Evolutionary conservation across 2,329 filamentous ascomycete species (phyloP).

Genomic region (Clathrospora elynae): DNA sequence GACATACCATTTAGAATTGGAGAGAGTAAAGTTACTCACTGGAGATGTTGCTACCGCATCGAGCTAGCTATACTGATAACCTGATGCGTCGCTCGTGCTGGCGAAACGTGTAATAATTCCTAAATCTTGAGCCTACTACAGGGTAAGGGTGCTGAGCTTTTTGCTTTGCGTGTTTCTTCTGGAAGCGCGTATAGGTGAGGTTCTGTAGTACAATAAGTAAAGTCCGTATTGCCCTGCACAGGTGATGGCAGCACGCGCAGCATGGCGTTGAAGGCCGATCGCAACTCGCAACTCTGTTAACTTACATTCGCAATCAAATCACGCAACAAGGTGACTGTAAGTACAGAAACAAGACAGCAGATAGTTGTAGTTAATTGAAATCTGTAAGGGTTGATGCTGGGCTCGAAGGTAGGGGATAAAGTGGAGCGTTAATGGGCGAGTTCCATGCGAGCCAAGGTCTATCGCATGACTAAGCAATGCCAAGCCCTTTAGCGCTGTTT

Average conservation of each 20-base stretch:
- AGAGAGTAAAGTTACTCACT: constrained; percentile 10
- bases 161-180: neutral
- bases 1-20: neutral
- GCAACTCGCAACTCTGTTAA: constrained; percentile 7
- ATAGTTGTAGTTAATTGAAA: neutral
- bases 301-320: constrained; percentile 1
- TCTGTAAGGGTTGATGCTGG: constrained; percentile 7
- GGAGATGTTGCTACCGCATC: constrained; percentile 19
- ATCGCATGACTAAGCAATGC: constrained; percentile 14
- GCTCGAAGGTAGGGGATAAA: constrained; percentile 14
- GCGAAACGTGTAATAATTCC: neutral
- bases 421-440: constrained; percentile 14
- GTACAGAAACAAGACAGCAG: neutral
- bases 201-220: constrained; percentile 13
- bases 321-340: neutral
- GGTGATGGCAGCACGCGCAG: constrained; percentile 12
- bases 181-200: neutral
- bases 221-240: constrained; percentile 1
- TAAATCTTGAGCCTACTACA: neutral
- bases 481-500: constrained; percentile 12
- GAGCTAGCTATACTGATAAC: constrained; percentile 7
- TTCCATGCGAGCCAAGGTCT: constrained; percentile 14
- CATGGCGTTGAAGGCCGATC: constrained; percentile 6
- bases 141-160: neutral
- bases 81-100: constrained; percentile 1